These are phyloP conservation scores for Vitis rupestris DNA, from an alignment of 164 flowering plant genomes.

Conservation along the genomic window DNA sequence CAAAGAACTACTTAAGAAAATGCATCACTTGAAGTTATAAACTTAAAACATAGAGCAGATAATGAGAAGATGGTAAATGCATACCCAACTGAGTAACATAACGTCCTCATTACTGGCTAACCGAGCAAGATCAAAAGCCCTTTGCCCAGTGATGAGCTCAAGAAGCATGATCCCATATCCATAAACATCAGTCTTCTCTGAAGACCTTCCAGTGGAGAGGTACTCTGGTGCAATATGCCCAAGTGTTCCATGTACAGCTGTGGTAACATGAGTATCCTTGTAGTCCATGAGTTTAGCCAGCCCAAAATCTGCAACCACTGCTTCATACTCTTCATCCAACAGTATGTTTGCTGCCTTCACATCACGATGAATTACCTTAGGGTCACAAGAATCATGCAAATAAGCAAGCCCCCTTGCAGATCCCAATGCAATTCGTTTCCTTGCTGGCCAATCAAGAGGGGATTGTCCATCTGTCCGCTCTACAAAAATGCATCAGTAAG, in stretches of 20 bases:
- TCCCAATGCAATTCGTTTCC: slow-evolving; percentile 34
- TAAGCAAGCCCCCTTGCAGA: slow-evolving; percentile 41
- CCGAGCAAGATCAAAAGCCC: slow-evolving; percentile 30
- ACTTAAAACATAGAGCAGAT: not conserved
- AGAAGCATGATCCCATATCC: slow-evolving; percentile 31
- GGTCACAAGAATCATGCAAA: slow-evolving; percentile 36
- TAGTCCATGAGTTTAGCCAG: no score
- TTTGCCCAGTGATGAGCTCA: slow-evolving; percentile 28
- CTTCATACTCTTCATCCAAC: slow-evolving; percentile 11
- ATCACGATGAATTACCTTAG: slow-evolving; percentile 38
- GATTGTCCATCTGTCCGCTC: slow-evolving; percentile 30
- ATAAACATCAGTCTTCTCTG: slow-evolving; percentile 15
- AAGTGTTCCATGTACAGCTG: no score
- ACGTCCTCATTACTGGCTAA: slow-evolving; percentile 27
- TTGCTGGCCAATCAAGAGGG: slow-evolving; percentile 29
- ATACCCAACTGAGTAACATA: slow-evolving; percentile 29
- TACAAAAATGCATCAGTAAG: slow-evolving; percentile 7
- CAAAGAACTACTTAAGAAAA: not conserved
- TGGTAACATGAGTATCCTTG: no score
- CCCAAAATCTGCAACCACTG: no score
- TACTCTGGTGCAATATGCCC: no score
- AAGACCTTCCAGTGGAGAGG: no score
- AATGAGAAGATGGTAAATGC: not conserved
- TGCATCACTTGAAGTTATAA: not conserved
- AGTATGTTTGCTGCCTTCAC: slow-evolving; percentile 43